Conservation (phyloP, 306 rosid species). For the Mimosa pudica region DNA sequence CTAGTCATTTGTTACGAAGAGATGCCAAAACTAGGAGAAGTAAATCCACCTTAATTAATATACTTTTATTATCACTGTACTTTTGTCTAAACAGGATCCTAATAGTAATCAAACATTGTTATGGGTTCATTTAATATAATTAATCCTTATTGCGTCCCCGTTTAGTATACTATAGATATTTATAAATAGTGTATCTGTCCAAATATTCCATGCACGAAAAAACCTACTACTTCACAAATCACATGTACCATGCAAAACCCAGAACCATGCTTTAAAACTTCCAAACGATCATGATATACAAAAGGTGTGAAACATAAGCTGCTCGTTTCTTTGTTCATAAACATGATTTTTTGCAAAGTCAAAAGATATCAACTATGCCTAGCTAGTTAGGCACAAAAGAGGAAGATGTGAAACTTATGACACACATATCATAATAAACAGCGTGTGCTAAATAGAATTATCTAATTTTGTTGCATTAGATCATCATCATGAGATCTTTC, state of each 20-base stretch:
- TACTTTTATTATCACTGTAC: neutral
- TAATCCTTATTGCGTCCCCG: slow-evolving; percentile 33
- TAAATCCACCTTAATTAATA: neutral
- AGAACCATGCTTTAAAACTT: neutral
- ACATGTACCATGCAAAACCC: slow-evolving; percentile 23
- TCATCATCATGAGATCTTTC: neutral
- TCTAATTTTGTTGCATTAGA: neutral
- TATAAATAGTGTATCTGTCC: slow-evolving; percentile 27
- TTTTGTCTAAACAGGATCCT: neutral
- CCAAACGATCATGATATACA: neutral
- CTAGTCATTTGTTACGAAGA: neutral
- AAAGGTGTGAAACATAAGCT: neutral
- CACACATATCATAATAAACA: neutral
- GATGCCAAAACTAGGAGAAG: too few species aligned
- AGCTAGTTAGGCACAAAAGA: neutral
- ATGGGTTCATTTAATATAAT: slow-evolving; percentile 23
- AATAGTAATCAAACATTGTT: slow-evolving; percentile 8
- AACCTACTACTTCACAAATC: slow-evolving; percentile 22
- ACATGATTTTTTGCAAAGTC: neutral
- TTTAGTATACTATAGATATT: slow-evolving; percentile 21
- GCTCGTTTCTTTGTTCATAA: neutral
- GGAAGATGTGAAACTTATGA: slow-evolving; percentile 33
- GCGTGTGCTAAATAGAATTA: neutral
- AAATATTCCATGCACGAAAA: slow-evolving; percentile 45
- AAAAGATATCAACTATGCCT: neutral